phyloP scores from a whole-genome alignment of 192 early-diverging fungal species.

The Entophlyctis helioformis region DNA sequence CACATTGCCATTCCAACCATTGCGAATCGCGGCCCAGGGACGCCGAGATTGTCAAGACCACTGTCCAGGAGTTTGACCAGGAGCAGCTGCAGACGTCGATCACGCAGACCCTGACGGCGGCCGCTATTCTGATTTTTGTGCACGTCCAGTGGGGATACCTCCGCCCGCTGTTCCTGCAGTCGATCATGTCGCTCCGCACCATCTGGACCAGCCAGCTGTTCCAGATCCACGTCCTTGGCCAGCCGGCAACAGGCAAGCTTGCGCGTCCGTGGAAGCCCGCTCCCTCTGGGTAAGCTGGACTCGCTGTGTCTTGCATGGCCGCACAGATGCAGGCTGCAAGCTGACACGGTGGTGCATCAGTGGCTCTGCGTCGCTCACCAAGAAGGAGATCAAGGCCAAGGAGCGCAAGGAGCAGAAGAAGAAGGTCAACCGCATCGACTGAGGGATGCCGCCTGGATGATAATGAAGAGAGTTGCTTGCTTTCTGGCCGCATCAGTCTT shows the following conservation, averaged over 20 bases:
- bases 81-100: slow-evolving; percentile 55
- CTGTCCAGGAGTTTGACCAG: slow-evolving; percentile 65
- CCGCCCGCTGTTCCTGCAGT: slow-evolving; percentile 81
- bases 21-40: slow-evolving; percentile 22
- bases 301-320: background rate
- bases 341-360: no score
- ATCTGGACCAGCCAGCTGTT: slow-evolving; percentile 59
- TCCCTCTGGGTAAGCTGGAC: slow-evolving; percentile 49
- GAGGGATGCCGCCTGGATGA: no score
- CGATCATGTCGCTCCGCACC: slow-evolving; percentile 63
- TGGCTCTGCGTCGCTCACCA: slow-evolving; percentile 19
- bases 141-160: slow-evolving; percentile 82
- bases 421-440: slow-evolving; percentile 24
- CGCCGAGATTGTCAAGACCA: slow-evolving; percentile 42
- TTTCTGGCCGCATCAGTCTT: no score
- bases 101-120: slow-evolving; percentile 56
- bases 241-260: slow-evolving; percentile 64
- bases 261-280: slow-evolving; percentile 73
- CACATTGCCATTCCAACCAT: no score
- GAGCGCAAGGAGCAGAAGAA: slow-evolving; percentile 24
- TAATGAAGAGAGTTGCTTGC: no score
- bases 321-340: background rate
- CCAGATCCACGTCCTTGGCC: slow-evolving; percentile 65
- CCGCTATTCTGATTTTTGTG: slow-evolving; percentile 62
- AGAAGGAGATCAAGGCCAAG: slow-evolving; percentile 31